Evolutionary conservation across 805 yeast genomes (phyloP).

Genomic region (Scheffersomyces stipitis): DNA sequence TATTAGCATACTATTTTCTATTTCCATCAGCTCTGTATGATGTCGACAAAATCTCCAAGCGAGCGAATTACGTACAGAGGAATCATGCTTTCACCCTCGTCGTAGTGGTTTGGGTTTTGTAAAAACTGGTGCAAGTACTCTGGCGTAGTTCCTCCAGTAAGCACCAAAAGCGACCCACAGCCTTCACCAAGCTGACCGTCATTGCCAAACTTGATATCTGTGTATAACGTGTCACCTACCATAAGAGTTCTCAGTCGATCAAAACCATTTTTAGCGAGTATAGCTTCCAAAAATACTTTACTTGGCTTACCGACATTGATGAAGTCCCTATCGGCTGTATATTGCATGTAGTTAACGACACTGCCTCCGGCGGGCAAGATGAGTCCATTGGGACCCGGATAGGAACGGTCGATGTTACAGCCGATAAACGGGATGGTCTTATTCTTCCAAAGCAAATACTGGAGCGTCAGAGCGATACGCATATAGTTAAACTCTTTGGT

Average conservation of each 20-base stretch:
- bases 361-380: slow-evolving; percentile 43
- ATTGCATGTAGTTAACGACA: slow-evolving; percentile 37
- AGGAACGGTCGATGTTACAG: slow-evolving; percentile 40
- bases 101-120: slow-evolving; percentile 4
- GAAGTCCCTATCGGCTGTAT: slow-evolving; percentile 32
- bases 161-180: slow-evolving; percentile 31
- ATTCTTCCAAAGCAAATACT: slow-evolving; percentile 32
- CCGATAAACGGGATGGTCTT: slow-evolving; percentile 38
- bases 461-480: slow-evolving; percentile 37
- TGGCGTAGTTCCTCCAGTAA: slow-evolving; percentile 35
- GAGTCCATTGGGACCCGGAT: slow-evolving; percentile 39
- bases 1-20: slow-evolving; percentile 3
- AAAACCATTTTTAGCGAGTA: slow-evolving; percentile 26
- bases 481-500: slow-evolving; percentile 37
- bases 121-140: slow-evolving; percentile 20
- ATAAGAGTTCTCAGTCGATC: slow-evolving; percentile 29
- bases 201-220: slow-evolving; percentile 44
- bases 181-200: slow-evolving; percentile 36
- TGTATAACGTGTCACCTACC: slow-evolving; percentile 44
- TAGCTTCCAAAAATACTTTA: slow-evolving; percentile 26
- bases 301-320: slow-evolving; percentile 42
- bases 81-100: slow-evolving; percentile 14
- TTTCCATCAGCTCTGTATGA: slow-evolving; percentile 1
- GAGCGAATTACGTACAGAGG: slow-evolving; percentile 34
- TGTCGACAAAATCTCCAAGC: slow-evolving; percentile 26